Evolutionary conservation across 1,284 basidiomycete species (phyloP).

Genomic region (Cryptococcus neoformans): DNA sequence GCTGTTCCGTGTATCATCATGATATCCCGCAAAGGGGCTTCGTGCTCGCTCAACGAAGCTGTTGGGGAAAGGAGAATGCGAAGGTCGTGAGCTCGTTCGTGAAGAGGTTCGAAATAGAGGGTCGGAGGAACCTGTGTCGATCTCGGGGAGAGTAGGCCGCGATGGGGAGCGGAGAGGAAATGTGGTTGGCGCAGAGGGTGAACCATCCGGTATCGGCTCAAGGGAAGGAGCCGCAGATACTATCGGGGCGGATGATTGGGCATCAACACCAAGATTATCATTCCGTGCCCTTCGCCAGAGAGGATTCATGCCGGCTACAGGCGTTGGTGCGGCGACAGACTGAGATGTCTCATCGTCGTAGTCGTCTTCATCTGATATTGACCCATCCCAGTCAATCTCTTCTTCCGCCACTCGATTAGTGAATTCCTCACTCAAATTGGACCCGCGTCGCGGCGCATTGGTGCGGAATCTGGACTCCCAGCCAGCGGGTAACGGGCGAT

Average conservation of each 20-base stretch:
- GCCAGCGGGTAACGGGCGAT: constrained; percentile 8
- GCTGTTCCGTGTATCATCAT: too few relatives aligned
- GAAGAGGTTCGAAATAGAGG: not conserved
- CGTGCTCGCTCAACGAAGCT: constrained; percentile 8
- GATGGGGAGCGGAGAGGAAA: not conserved
- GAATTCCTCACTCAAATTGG: constrained; percentile 27
- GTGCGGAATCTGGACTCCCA: constrained; percentile 16
- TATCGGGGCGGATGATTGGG: constrained; percentile 4
- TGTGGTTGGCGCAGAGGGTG: constrained; percentile 1
- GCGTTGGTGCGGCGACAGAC: not conserved
- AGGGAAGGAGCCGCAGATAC: constrained; percentile 13
- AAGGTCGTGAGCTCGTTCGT: constrained; percentile 1
- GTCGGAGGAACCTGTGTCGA: not conserved
- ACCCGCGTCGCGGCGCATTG: constrained; percentile 20
- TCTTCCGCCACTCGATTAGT: constrained; percentile 25
- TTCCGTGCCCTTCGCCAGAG: constrained; percentile 8
- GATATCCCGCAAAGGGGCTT: constrained; percentile 6
- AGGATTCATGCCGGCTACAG: constrained; percentile 4
- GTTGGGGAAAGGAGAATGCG: constrained; percentile 9
- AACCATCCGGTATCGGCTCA: constrained; percentile 19
- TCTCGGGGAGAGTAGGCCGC: not conserved
- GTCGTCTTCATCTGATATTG: constrained; percentile 26
- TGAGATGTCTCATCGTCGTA: not conserved
- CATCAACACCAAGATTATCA: constrained; percentile 12
- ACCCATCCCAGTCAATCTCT: constrained; percentile 40